phyloP scores from a whole-genome alignment of 2,329 filamentous ascomycete genomes.

The Pseudogymnoascus sp. region DNA sequence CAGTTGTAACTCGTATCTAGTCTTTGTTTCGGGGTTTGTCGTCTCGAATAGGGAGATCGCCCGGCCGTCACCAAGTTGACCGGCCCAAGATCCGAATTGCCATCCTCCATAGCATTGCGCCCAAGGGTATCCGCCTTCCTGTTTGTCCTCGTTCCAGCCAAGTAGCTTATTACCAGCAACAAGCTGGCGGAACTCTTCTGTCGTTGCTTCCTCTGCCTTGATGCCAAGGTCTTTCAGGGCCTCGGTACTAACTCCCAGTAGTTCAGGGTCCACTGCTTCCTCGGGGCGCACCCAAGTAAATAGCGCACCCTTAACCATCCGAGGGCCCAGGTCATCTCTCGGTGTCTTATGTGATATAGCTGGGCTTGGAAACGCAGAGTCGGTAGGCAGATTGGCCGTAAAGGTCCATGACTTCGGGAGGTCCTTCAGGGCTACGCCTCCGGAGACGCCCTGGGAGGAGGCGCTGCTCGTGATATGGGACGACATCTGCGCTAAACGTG shows the following conservation, averaged over 20 bases:
- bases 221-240: conserved; percentile 80
- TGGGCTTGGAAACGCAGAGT: conserved; percentile 72
- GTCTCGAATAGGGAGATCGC: conserved; percentile 92
- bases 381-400: conserved; percentile 62
- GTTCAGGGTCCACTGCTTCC: conserved; percentile 59
- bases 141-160: conserved; percentile 62
- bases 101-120: conserved; percentile 93
- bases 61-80: conserved; percentile 87
- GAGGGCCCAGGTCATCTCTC: conserved; percentile 66
- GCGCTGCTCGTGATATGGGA: conserved; percentile 31
- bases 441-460: conserved; percentile 16
- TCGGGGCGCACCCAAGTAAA: conserved; percentile 90
- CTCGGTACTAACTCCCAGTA: conserved; percentile 70
- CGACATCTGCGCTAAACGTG: conserved; percentile 38
- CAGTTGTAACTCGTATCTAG: conserved; percentile 80
- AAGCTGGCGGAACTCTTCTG: conserved; percentile 65
- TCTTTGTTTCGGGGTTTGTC: conserved; percentile 63
- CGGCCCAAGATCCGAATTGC: conserved; percentile 81
- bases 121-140: conserved; percentile 81
- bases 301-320: conserved; percentile 73
- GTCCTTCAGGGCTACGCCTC: conserved; percentile 36
- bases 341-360: conserved; percentile 72
- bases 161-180: conserved; percentile 77
- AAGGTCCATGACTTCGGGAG: conserved; percentile 59
- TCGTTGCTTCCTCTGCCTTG: conserved; percentile 55